These are phyloP conservation scores for Populus ilicifolia DNA, from an alignment of 345 rosid genomes.

Conservation along the genomic window DNA sequence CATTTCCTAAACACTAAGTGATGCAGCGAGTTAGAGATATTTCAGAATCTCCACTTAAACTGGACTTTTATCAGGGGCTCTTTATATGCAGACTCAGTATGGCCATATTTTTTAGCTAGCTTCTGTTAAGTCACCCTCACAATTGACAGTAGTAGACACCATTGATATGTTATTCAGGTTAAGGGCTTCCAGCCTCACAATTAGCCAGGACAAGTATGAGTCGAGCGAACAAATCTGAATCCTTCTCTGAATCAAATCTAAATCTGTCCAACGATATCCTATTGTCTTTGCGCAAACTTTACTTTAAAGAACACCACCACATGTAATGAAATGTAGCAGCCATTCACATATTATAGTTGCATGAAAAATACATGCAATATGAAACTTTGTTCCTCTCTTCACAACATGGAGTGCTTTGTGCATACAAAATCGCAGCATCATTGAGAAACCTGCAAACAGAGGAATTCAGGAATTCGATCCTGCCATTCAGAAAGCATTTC, in stretches of 20 bases:
- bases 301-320: neutral
- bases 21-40: no score
- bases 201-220: neutral
- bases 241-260: neutral
- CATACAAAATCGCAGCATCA: neutral
- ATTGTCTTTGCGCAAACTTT: neutral
- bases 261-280: neutral
- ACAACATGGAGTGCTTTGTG: neutral
- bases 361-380: neutral
- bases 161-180: neutral
- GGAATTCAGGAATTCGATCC: neutral
- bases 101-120: neutral
- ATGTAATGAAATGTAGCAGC: neutral
- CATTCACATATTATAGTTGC: neutral
- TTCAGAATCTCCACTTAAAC: no score
- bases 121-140: neutral
- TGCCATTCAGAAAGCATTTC: neutral
- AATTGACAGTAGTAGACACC: neutral
- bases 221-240: neutral
- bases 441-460: neutral
- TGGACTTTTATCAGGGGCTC: no score
- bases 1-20: no score
- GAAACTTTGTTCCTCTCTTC: slow-evolving; percentile 1
- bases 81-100: no score
- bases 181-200: neutral